Conservation (phyloP, 2,329 filamentous ascomycete species). For the Fusarium euwallaceae region DNA sequence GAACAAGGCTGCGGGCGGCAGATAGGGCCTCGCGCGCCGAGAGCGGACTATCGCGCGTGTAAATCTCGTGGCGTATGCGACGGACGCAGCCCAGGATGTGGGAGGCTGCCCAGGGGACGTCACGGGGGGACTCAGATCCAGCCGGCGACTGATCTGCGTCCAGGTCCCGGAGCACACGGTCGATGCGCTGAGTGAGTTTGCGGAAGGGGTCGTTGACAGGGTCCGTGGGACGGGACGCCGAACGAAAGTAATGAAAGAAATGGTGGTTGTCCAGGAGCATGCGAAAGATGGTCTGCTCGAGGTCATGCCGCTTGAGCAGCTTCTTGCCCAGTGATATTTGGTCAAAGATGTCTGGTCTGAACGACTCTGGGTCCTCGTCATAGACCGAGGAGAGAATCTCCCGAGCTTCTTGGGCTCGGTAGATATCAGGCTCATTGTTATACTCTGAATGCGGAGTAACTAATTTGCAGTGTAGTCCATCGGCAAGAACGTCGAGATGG, state of each 20-base stretch:
- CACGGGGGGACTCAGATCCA: constrained; percentile 48
- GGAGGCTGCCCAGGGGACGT: constrained; percentile 63
- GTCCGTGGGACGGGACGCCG: constrained; percentile 59
- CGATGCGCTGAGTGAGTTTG: constrained; percentile 61
- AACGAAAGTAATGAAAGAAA: constrained; percentile 67
- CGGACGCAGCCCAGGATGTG: constrained; percentile 60
- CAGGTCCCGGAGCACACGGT: constrained; percentile 61
- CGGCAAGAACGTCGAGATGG: constrained; percentile 65
- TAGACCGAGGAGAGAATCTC: constrained; percentile 65
- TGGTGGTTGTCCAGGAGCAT: constrained; percentile 68
- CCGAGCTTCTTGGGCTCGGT: constrained; percentile 62
- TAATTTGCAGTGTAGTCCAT: constrained; percentile 64
- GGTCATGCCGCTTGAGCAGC: constrained; percentile 59
- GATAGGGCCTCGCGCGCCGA: constrained; percentile 55
- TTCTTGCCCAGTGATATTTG: constrained; percentile 47
- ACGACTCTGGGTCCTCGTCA: constrained; percentile 55
- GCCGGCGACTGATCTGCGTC: constrained; percentile 40
- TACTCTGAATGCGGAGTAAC: constrained; percentile 50
- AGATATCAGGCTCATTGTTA: constrained; percentile 48
- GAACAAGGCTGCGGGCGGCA: constrained; percentile 62
- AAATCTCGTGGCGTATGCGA: constrained; percentile 59
- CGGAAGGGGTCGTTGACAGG: constrained; percentile 62
- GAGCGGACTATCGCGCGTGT: constrained; percentile 54
- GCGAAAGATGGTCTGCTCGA: constrained; percentile 65
- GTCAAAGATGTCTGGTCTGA: constrained; percentile 62